Evolutionary conservation across 108 stramenopile species (phyloP), one percentile per base, ranked within the genome.

Genomic region (Seminavis robusta): DNA sequence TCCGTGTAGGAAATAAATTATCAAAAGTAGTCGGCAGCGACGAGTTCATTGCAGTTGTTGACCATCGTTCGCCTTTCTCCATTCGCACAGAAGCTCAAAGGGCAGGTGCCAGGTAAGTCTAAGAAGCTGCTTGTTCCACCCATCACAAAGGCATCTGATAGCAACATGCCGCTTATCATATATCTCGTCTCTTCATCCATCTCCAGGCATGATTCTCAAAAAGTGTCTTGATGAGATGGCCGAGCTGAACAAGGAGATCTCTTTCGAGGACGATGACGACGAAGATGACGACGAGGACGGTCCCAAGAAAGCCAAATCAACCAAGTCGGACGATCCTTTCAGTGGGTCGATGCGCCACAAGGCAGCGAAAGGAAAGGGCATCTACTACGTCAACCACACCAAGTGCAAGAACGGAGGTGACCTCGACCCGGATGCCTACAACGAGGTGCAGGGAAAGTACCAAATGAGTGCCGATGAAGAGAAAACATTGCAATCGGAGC

Each of bases 311-410:
- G 24, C 19, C 41, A 24, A 40, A 37, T 29, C 11, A 61, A 67
- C 13, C 42, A 64, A 26, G 59, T n/a, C 43, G 30, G 17, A 42
- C 52, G 74, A 78, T 51, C 69, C 69, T 15, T 84, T 63, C 40
- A 40, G 77, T 9, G 81, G 71, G 3, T 80, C 84, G 7, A 60
- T 88, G 21, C 60, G 59, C 19, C 57, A 81, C 67, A 92, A 92
- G 52, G 69, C 59, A 29, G 90, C 84, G 0, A 64, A 76, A 15
- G 86, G 68, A 56, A 49, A 77, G 34, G 69, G 40, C 24, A 61
- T 92, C 15, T 92, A 92, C 70, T 88, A 79, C 57, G 74, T 84
- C 23, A 78, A 88, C 62, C 68, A 92, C 59, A 71, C 61, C 29
- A 79, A 88, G 44, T 56, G 69, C 1, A 54, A 49, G 48, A 82